These are phyloP conservation scores for Kodamaea arcana DNA, from an alignment of 1,139 yeast species.

Conservation along the genomic window DNA sequence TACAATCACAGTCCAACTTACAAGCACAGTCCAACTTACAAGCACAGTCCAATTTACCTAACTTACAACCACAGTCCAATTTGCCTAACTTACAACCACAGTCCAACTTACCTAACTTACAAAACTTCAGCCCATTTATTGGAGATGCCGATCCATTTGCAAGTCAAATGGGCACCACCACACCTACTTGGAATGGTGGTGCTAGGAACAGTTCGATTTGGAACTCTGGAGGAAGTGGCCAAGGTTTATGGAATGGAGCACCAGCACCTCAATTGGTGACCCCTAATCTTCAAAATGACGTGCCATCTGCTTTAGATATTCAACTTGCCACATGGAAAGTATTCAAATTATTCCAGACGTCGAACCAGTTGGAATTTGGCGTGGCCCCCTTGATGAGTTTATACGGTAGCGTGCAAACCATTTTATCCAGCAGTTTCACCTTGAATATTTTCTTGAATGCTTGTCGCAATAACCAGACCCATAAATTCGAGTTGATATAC, in stretches of 20 bases:
- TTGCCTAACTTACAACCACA: neutral
- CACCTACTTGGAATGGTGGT: constrained; percentile 18
- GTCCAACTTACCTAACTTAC: neutral
- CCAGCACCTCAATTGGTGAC: constrained; percentile 1
- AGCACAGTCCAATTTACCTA: no score
- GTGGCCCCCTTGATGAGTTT: constrained; percentile 32
- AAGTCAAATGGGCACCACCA: neutral
- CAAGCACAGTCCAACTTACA: neutral
- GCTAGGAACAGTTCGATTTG: constrained; percentile 31
- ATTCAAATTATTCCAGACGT: constrained; percentile 27
- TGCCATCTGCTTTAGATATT: constrained; percentile 7
- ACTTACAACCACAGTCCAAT: neutral
- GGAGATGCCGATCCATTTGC: constrained; percentile 1
- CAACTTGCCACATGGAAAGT: constrained; percentile 34
- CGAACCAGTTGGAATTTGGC: constrained; percentile 38
- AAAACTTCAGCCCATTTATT: constrained; percentile 13
- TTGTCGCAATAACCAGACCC: constrained; percentile 24
- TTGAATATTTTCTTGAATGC: constrained; percentile 42
- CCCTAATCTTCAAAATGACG: constrained; percentile 1
- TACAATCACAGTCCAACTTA: neutral
- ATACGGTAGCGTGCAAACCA: constrained; percentile 28
- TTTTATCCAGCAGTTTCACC: constrained; percentile 29
- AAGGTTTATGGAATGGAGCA: constrained; percentile 2
- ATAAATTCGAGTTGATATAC: constrained; percentile 42
- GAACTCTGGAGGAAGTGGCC: constrained; percentile 14